Evolutionary conservation across 805 yeast genomes (phyloP), one percentile per base, ranked within the genome.

Genomic region (Cephaloascus fragrans): DNA sequence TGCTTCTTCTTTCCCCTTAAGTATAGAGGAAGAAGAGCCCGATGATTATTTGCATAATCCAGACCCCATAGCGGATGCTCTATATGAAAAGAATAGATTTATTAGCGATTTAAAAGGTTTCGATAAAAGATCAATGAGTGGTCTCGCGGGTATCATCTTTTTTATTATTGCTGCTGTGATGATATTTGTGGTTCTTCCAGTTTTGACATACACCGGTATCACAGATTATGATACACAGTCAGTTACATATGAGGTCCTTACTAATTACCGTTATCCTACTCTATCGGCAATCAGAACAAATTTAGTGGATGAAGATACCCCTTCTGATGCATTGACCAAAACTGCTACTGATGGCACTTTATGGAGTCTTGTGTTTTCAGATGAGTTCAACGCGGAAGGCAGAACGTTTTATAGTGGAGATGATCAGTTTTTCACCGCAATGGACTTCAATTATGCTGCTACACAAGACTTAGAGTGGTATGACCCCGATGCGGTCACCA

Each of bases 11-110:
- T 90, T 90, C 64, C 98, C 98, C 1, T 65, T 90, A 41, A 81
- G 75, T 49, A 78, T 93, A 46, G 96, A 90, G 43, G 97, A 90
- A 49, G 86, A 86, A 60, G 98, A 90, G 60, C 82, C 84, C 8
- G 98, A 90, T 62, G 98, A 90, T 59, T 89, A 86, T 54, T 57
- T 93, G 47, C 97, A 90, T 61, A 93, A 90, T 60, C 97, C 97
- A 2, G 96, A 90, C 58, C 96, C 96, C 8, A 81, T 88, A 29
- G 84, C 79, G 35, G 98, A 93, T 56, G 96, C 95, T 18, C 76
- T 80, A 43, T 77, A 81, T 51, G 95, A 87, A 49, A 81, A 77
- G 45, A 75, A 80, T 53, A 64, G 87, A 48, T 76, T 83, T 50
- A 49, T 63, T 42, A 53, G 76, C 39, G 93, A 83, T 59, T 57